A percentile compares a stretch with the other conserved stretches of the same genome.
Evolutionary conservation across 345 rosid species (phyloP).

Genomic region (Sisymbrium altissimum): DNA sequence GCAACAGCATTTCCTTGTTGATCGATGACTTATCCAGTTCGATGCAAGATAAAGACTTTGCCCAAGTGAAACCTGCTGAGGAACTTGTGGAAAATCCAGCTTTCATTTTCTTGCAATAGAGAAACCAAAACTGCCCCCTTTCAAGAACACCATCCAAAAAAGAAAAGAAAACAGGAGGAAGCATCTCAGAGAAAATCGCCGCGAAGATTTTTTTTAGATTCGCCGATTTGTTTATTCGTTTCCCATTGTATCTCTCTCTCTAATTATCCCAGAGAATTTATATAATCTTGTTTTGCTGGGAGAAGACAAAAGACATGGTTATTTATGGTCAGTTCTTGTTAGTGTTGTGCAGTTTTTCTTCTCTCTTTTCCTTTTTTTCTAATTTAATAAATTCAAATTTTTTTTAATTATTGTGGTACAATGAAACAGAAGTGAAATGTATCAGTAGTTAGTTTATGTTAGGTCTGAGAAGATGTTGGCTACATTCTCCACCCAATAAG

Average conservation of each 20-base stretch:
- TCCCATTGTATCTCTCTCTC: not conserved
- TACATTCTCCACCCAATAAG: not conserved
- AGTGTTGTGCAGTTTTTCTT: not conserved
- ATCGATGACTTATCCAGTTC: conserved; percentile 76
- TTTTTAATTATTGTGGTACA: not conserved
- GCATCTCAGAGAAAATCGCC: conserved; percentile 3
- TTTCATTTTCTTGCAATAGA: conserved; percentile 64
- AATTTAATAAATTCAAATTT: not conserved
- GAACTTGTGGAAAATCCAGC: conserved; percentile 74
- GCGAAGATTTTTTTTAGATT: not conserved
- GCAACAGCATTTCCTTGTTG: conserved; percentile 72
- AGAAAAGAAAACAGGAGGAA: not conserved
- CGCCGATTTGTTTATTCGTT: conserved; percentile 5
- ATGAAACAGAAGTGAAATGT: not conserved
- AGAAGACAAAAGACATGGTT: not conserved
- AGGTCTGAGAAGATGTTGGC: not conserved
- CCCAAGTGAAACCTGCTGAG: conserved; percentile 74
- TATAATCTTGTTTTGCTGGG: conserved; percentile 5
- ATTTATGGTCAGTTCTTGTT: conserved; percentile 13
- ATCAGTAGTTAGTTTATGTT: not conserved
- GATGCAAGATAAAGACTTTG: conserved; percentile 82
- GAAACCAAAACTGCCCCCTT: conserved; percentile 6
- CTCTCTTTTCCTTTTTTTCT: not conserved
- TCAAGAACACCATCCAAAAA: conserved; percentile 9
- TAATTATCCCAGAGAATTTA: not conserved